A percentile compares a stretch with the other conserved stretches of the same genome.
These are phyloP conservation scores for Saccharum officinarum DNA, from an alignment of 176 grass and related monocot genomes.

Conservation along the genomic window DNA sequence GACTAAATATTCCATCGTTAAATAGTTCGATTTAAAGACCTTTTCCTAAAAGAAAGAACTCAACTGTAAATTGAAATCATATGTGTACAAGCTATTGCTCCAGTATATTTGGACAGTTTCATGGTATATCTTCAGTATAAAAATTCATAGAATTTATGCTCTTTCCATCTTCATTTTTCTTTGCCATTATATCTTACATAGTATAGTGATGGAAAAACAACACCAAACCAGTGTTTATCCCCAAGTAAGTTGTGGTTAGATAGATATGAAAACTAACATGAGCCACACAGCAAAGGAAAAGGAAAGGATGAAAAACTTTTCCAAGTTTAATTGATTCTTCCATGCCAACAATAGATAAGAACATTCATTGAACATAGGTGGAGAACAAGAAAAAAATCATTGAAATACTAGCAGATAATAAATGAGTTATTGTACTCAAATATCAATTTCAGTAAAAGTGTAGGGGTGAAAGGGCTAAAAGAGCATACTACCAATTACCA, in stretches of 20 bases:
- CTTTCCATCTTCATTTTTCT: neutral
- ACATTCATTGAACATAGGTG: neutral
- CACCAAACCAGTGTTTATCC: neutral
- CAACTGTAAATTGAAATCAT: neutral
- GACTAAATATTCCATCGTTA: neutral
- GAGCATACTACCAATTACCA: neutral
- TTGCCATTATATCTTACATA: neutral
- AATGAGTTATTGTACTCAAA: neutral
- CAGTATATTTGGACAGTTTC: neutral
- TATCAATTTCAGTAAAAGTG: neutral
- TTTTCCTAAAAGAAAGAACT: neutral
- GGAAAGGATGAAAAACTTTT: neutral
- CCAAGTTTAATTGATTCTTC: neutral
- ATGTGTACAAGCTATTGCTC: neutral
- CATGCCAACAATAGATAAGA: neutral
- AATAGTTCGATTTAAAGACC: neutral
- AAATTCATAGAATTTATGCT: neutral
- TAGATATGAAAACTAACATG: neutral
- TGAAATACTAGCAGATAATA: neutral
- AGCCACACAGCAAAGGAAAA: neutral
- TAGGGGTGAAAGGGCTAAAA: neutral
- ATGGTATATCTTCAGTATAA: neutral
- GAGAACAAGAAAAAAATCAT: neutral
- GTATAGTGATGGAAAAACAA: neutral
- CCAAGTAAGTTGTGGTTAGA: neutral